Conservation (phyloP, 768 basidiomycete species). For the Suillus subalutaceus region DNA sequence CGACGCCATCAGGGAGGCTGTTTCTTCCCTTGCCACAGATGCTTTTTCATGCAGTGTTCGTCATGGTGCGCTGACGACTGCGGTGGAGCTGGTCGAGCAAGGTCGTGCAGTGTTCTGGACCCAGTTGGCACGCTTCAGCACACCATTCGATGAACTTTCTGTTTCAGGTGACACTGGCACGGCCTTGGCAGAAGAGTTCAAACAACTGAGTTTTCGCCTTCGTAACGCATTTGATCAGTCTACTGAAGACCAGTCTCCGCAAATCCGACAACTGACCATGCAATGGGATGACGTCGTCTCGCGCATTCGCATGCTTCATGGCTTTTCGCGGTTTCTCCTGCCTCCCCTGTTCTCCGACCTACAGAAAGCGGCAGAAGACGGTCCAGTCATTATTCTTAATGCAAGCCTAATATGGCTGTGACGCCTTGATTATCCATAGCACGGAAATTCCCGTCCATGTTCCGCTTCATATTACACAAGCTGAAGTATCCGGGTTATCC, state of each 20-base stretch:
- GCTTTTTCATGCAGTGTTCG: conserved; percentile 30
- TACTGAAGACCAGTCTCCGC: conserved; percentile 19
- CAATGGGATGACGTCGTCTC: conserved; percentile 23
- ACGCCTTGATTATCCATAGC: conserved; percentile 10
- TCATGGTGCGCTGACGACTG: conserved; percentile 18
- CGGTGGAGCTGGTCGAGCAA: conserved; percentile 39
- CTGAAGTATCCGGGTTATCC: not conserved
- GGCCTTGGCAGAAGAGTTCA: conserved; percentile 27
- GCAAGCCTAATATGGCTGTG: conserved; percentile 4
- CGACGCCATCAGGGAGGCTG: not conserved
- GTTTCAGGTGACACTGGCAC: conserved; percentile 13
- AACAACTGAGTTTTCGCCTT: conserved; percentile 7
- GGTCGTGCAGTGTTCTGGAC: conserved; percentile 34
- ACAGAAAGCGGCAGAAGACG: conserved; percentile 1
- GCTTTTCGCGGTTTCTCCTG: conserved; percentile 16
- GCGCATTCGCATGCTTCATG: conserved; percentile 24
- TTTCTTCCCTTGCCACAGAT: conserved; percentile 20
- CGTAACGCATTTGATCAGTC: not conserved
- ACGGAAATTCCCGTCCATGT: not conserved
- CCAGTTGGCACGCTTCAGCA: conserved; percentile 27
- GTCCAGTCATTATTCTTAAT: conserved; percentile 10
- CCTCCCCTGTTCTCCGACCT: conserved; percentile 15
- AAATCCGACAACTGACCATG: conserved; percentile 17
- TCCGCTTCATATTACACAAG: not conserved
- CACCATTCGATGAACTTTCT: conserved; percentile 16